Base-by-base conservation (phyloP, 768 basidiomycete species). In the Russula vinacea region DNA sequence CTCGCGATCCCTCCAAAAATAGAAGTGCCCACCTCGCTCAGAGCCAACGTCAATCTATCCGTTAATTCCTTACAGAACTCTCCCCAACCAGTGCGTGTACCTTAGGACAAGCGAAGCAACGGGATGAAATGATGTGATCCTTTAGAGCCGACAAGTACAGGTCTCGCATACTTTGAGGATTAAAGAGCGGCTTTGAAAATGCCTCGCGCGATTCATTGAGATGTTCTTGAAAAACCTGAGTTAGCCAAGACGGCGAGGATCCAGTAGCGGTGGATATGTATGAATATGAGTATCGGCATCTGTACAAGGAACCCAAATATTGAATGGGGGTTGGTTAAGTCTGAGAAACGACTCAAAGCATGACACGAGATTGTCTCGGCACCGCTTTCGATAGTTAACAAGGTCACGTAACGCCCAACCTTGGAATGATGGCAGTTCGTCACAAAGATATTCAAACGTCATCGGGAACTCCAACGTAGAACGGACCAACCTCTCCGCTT, bases 381-480 rank as follows among this genome's bases (percentile, higher is more conserved):
- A 47, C 16, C 60, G 52, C 24, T 45, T 55, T 33, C 53, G 53
- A 45, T 24, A 55, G 7, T 19, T 17, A 26, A 55, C 16, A 9
- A 55, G 42, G 13, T 55, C 53, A 16, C 24, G 44, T 40, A 57
- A 29, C n/a, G 56, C 40, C 40, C 24, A 37, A 4, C 49, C 56
- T 29, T 62, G 37, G 16, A 56, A 62, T 5, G 32, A 9, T 22
- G 40, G 35, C 61, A 62, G 45, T 24, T 47, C 55, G 8, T 35
- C 22, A 39, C 45, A 44, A 10, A 56, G 54, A n/a, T 13, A 22
- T 32, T 56, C 19, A 8, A 62, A 49, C 8, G 61, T 56, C 45
- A 62, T 37, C n/a, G 53, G 54, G 13, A n/a, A 35, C 17, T 56
- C 19, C 16, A 62, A 52, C 9, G 54, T 55, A 17, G 32, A 45